Conservation (phyloP, 345 rosid species). For the Moricandia moricandioides region DNA sequence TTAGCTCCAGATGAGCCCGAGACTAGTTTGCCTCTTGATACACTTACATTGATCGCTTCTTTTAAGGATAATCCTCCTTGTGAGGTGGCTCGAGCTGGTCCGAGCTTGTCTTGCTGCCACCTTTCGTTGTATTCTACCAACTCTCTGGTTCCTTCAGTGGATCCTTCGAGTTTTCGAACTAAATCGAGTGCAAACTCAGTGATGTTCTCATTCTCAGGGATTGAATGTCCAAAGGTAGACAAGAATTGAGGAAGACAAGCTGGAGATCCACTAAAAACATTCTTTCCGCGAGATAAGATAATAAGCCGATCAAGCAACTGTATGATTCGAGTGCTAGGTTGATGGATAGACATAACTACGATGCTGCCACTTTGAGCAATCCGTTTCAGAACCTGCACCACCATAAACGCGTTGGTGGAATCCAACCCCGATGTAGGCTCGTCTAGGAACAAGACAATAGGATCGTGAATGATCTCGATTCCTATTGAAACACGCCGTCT, state of each 20-base stretch:
- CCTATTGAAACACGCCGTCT: neutral
- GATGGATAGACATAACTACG: neutral
- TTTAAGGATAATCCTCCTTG: neutral
- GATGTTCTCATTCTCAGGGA: neutral
- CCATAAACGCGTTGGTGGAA: neutral
- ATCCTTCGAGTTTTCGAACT: neutral
- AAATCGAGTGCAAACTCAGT: neutral
- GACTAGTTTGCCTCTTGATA: constrained; percentile 24
- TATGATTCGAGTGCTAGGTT: neutral
- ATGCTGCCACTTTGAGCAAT: neutral
- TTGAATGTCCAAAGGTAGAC: neutral
- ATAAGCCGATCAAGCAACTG: neutral
- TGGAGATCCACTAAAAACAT: neutral
- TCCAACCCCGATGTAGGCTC: neutral
- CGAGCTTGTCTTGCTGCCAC: neutral
- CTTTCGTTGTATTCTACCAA: neutral
- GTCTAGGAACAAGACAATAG: neutral
- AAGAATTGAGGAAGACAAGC: neutral
- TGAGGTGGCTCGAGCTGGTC: neutral
- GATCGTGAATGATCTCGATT: neutral
- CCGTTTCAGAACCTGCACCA: neutral
- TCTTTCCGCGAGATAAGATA: neutral
- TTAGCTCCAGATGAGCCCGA: constrained; percentile 25
- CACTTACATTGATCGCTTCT: constrained; percentile 25
- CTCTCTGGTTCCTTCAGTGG: neutral